Evolutionary conservation across 1,284 basidiomycete genomes (phyloP).

Genomic region (Trametes pubescens): DNA sequence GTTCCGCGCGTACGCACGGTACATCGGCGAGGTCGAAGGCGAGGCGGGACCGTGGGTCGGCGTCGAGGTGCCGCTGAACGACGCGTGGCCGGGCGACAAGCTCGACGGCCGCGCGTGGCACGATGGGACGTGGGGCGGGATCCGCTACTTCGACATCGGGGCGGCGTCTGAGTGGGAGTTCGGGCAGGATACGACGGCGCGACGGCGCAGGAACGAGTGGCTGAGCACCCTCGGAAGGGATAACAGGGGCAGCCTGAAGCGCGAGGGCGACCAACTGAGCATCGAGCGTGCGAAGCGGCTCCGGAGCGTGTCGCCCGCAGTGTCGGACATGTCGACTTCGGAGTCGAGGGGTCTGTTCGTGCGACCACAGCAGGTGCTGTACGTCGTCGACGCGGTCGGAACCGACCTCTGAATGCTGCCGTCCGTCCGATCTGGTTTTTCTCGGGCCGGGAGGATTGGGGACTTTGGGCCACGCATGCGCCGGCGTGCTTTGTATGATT

Average conservation of each 20-base stretch:
- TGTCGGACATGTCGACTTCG: constrained; percentile 64
- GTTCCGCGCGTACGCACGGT: constrained; percentile 88
- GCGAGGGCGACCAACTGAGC: constrained; percentile 72
- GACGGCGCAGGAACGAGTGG: constrained; percentile 57
- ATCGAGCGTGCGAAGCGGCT: constrained; percentile 70
- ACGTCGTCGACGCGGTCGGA: constrained; percentile 78
- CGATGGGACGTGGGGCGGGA: constrained; percentile 82
- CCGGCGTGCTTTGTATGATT: constrained; percentile 14
- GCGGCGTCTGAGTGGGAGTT: constrained; percentile 68
- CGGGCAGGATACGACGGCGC: constrained; percentile 46
- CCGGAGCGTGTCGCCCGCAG: constrained; percentile 73
- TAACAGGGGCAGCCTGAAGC: constrained; percentile 54
- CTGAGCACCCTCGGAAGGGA: constrained; percentile 40
- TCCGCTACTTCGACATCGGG: constrained; percentile 82
- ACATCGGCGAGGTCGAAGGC: constrained; percentile 86
- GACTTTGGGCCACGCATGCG: neutral
- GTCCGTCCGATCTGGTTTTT: neutral
- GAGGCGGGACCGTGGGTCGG: constrained; percentile 90
- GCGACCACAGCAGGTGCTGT: constrained; percentile 81
- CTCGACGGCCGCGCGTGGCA: constrained; percentile 76
- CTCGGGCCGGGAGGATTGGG: neutral
- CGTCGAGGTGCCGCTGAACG: constrained; percentile 82
- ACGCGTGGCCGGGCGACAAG: constrained; percentile 61
- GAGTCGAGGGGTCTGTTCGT: constrained; percentile 82
- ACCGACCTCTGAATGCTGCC: constrained; percentile 43